Conservation (phyloP, 768 basidiomycete species). For the Dentipellis fragilis region DNA sequence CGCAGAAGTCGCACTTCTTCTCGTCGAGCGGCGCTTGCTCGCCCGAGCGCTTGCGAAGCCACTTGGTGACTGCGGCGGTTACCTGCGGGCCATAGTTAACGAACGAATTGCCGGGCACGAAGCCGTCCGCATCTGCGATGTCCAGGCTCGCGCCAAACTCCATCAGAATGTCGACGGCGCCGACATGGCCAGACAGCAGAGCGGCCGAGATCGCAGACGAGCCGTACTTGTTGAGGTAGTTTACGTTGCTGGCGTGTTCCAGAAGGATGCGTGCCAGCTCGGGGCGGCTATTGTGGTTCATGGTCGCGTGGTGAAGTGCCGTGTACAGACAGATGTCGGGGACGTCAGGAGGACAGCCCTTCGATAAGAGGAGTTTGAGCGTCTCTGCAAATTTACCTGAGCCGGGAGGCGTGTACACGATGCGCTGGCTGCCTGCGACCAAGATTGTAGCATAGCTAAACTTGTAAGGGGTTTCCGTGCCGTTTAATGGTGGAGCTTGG, state of each 20-base stretch:
- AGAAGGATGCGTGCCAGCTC: constrained; percentile 30
- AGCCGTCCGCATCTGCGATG: constrained; percentile 28
- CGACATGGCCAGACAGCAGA: constrained; percentile 15
- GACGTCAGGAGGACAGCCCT: constrained; percentile 29
- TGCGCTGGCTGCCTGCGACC: constrained; percentile 11
- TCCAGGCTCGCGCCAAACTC: constrained; percentile 38
- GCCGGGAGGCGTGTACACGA: not conserved
- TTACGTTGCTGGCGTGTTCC: constrained; percentile 36
- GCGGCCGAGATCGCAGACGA: constrained; percentile 30
- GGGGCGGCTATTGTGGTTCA: constrained; percentile 16
- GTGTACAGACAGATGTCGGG: constrained; percentile 40
- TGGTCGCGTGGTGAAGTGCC: constrained; percentile 37
- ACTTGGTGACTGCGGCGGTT: constrained; percentile 33
- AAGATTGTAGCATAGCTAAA: constrained; percentile 12
- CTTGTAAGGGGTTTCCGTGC: constrained; percentile 13
- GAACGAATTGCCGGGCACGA: constrained; percentile 22
- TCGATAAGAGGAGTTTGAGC: constrained; percentile 28
- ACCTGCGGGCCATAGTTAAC: constrained; percentile 30
- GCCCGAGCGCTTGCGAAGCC: constrained; percentile 37
- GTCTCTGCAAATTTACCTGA: constrained; percentile 21
- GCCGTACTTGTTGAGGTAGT: constrained; percentile 40
- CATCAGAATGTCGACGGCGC: constrained; percentile 33
- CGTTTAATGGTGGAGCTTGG: constrained; percentile 11
- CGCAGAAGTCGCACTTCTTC: constrained; percentile 35
- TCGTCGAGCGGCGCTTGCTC: constrained; percentile 31